Percentiles rank a stretch among this genome's conserved stretches.
phyloP scores from a whole-genome alignment of 1,284 basidiomycete species.

The Paramarasmius palmivorus region DNA sequence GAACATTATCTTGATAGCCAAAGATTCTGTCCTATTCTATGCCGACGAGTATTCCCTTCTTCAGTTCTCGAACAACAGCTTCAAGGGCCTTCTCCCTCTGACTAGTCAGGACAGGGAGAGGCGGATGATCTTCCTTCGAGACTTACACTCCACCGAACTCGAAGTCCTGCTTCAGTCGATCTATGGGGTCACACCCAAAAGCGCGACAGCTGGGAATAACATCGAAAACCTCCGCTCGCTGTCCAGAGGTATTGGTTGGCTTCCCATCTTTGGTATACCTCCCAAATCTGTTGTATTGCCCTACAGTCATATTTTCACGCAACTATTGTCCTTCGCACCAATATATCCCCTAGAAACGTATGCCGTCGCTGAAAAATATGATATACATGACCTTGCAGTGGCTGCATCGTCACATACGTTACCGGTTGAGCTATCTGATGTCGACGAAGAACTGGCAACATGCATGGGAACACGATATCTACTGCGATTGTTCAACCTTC shows the following conservation, averaged over 20 bases:
- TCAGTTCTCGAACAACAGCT: not conserved
- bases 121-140: not conserved
- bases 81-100: not conserved
- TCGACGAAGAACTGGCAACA: slow-evolving; percentile 41
- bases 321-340: slow-evolving; percentile 39
- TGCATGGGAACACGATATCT: slow-evolving; percentile 35
- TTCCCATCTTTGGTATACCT: slow-evolving; percentile 36
- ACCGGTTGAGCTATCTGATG: slow-evolving; percentile 33
- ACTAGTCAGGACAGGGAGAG: not conserved
- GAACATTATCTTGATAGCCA: not conserved
- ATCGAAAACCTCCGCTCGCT: slow-evolving; percentile 25
- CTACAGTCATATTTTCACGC: slow-evolving; percentile 25
- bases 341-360: slow-evolving; percentile 41
- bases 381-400: slow-evolving; percentile 38
- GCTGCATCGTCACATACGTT: slow-evolving; percentile 41
- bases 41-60: not conserved
- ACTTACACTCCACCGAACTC: not conserved
- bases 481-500: not conserved
- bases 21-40: slow-evolving; percentile 7
- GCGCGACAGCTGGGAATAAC: too few species aligned
- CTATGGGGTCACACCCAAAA: not conserved
- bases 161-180: slow-evolving; percentile 2
- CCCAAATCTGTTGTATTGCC: slow-evolving; percentile 9
- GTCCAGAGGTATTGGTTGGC: slow-evolving; percentile 27
- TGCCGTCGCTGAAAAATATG: slow-evolving; percentile 39